Base-by-base conservation (phyloP, 768 basidiomycete genomes). In the Asterophora parasitica region DNA sequence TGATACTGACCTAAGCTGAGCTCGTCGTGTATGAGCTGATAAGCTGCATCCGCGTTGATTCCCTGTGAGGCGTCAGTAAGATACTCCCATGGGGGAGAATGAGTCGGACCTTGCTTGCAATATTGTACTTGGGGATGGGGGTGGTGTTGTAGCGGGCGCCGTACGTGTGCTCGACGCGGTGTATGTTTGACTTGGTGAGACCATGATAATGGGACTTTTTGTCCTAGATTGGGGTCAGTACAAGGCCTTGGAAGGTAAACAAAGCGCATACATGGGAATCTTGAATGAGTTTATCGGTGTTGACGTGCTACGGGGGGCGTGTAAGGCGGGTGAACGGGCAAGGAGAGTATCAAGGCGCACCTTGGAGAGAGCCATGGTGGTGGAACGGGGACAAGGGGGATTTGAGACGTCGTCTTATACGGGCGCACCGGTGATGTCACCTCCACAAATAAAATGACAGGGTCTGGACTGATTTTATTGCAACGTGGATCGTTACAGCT, bases 111-210 rank as follows among this genome's bases (percentile, higher is more conserved):
- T 76, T 81, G 32, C 71, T 68, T 0, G 85, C 77, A 7, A 90
- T 59, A 47, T 70, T 71, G 64, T 76, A 89, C 61, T 87, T 90
- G 12, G 87, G 86, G 44, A 89, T 66, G 15, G 83, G 73, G n/a
- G 58, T 61, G n/a, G 83, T 82, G 12, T 76, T 76, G 60, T 87
- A 88, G 36, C 82, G 78, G 15, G 75, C 77, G 17, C 78, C 81
- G 51, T 85, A 86, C 0, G 77, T 62, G 48, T 77, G 75, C 0
- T 58, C 48, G 8, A 73, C 36, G 1, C 63, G 50, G 31, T 67
- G 59, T 6, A 70, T 56, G 2, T 67, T 46, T 2, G 61, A 61
- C 11, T 64, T 58, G 35, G 67, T 71, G n/a, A 75, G 58, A 33
- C 57, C 50, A 47, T 63, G 68, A 39, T 65, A 66, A 35, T 66